Evolutionary conservation across 306 rosid genomes (phyloP), one percentile per base, ranked within the genome.

Genomic region (Glycine soja): DNA sequence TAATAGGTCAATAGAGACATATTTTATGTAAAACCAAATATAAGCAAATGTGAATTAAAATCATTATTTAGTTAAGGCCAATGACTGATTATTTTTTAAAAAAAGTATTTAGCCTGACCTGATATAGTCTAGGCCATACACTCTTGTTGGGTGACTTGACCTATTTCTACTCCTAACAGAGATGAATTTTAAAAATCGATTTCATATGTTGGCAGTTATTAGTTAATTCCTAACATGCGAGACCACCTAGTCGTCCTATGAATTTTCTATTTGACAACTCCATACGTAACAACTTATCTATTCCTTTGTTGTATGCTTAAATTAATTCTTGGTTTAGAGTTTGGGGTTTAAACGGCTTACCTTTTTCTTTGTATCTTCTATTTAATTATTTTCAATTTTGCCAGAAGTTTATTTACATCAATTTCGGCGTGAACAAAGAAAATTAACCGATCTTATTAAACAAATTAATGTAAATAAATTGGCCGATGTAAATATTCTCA

Each of bases 211-310:
- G 14, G 15, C 34, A 5, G 42, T 58, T 59, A 7, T 42, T 11
- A 50, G 65, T 59, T 62, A 62, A 10, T 32, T 61, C 66, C 34
- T 36, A 62, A 71, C 50, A 34, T 34, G 62, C 13, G 38, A 30
- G 24, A 19, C 38, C 24, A 46, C 80, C 50, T 16, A 68, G 68
- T 40, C 78, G 52, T 61, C 65, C 46, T 58, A 32, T 53, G 46
- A 30, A 38, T 38, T 68, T 47, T 4, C 24, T 30, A 72, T 32
- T 12, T 16, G 70, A 30, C 43, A 7, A 80, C 43, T 16, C 6
- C 30, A 47, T 24, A 24, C 2, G 10, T 58, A 36, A 72, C 67
- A 42, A 16, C 47, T 52, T 69, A 45, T n/a, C 46, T 63, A 45
- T 61, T 61, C 40, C n/a, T 2, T 10, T 1, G 24, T 16, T 38